Evolutionary conservation across 1,139 yeast genomes (phyloP), one percentile per base, ranked within the genome.

Genomic region (Pichia sp.): DNA sequence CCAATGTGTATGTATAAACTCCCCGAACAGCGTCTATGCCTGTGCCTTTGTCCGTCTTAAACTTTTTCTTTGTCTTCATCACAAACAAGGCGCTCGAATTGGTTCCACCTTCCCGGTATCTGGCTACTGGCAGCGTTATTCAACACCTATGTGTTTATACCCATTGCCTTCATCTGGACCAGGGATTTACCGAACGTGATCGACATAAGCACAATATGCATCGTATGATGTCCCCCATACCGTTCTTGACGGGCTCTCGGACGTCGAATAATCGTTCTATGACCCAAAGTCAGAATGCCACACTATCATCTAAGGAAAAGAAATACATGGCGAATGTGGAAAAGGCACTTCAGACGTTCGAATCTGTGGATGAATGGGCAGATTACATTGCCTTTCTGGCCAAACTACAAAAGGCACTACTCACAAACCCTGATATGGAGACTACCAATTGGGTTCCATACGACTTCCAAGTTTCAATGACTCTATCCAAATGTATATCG

Each of bases 301-400:
- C 55, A 10, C 57, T 73, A 57, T 67, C 76, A 42, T 69, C 90
- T 2, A 85, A 83, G 63, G 91, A 87, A 66, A 86, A 82, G 69
- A 82, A 87, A 60, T 87, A 85, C 65, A 73, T 76, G 30, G 77
- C 82, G 34, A 81, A 76, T 59, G 80, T 91, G 6, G 96, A 88
- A 57, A 82, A 85, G 60, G 91, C 95, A 0, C 73, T 93, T 31
- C 75, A 80, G 7, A 75, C 84, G n/a, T 93, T 93, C 73, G 97
- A 89, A 55, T 61, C 70, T 4, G 85, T 91, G 1, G 87, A 84
- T 46, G 98, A 92, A 73, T 93, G 99, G 99, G 98, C 99, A n/a
- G 99, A 93, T 67, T 91, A 92, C 69, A 93, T 93, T 56, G 86
- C 97, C 24, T 91, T 90, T 67, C 74, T 95, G 48, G 84, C 93